A percentile compares a stretch with the other conserved stretches of the same genome.
Evolutionary conservation across 305 asterid species (phyloP).

Genomic region (Fraxinus platypoda): DNA sequence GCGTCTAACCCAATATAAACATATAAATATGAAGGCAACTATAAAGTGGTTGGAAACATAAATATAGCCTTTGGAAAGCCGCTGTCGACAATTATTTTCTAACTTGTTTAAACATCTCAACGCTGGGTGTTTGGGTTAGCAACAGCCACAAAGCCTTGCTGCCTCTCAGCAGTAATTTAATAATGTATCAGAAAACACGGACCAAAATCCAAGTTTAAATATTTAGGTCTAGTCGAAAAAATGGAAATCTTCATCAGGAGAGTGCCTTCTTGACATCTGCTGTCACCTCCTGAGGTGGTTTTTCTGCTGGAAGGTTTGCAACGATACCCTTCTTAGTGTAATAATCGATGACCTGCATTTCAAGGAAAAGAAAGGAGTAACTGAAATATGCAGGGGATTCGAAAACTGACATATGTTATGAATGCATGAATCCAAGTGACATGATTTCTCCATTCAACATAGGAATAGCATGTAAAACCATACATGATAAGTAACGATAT

Average conservation of each 20-base stretch:
- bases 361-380: neutral
- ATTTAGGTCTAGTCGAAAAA: constrained; percentile 16
- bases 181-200: constrained; percentile 24
- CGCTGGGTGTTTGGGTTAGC: constrained; percentile 14
- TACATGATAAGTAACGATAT: neutral
- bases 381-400: neutral
- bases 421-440: neutral
- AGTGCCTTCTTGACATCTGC: constrained; percentile 60
- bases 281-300: constrained; percentile 63
- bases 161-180: constrained; percentile 22
- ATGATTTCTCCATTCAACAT: neutral
- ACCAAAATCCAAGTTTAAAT: constrained; percentile 18
- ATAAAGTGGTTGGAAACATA: neutral
- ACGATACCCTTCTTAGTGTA: constrained; percentile 58
- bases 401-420: neutral
- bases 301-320: constrained; percentile 71
- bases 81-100: constrained; percentile 23
- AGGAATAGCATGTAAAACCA: neutral
- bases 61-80: neutral
- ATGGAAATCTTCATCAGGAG: constrained; percentile 36
- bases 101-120: constrained; percentile 24
- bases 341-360: constrained; percentile 63
- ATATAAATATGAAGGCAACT: neutral
- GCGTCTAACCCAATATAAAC: neutral
- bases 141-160: constrained; percentile 15